These are phyloP conservation scores for Elongisporangium prolatum DNA, from an alignment of 352 stramenopile species.

Conservation along the genomic window DNA sequence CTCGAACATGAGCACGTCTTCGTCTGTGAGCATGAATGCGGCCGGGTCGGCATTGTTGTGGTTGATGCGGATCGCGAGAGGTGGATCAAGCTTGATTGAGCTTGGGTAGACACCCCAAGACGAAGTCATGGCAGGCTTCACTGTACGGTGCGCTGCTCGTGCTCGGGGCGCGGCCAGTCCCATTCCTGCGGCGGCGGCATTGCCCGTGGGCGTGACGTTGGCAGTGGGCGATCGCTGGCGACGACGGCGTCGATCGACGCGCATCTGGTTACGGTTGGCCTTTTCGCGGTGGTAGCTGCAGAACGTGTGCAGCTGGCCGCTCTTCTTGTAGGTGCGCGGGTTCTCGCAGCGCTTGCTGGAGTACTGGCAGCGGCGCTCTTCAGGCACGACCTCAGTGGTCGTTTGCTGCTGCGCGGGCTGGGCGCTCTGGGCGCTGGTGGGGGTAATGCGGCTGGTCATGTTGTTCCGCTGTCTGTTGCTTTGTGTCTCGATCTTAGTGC, in stretches of 20 bases:
- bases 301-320: conserved; percentile 65
- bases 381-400: conserved; percentile 15
- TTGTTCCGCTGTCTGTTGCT: neutral
- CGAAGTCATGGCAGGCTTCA: neutral
- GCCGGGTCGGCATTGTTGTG: neutral
- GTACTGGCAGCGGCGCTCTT: conserved; percentile 59
- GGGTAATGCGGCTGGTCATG: neutral
- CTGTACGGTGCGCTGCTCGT: neutral
- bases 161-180: neutral
- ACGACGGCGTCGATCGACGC: conserved; percentile 50
- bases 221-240: neutral
- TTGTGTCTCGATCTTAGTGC: neutral
- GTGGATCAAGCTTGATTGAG: neutral
- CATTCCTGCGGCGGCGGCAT: neutral
- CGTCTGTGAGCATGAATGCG: neutral
- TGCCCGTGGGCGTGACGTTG: neutral
- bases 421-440: neutral
- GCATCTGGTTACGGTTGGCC: conserved; percentile 74
- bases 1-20: neutral
- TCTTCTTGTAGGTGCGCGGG: conserved; percentile 55
- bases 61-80: neutral
- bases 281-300: conserved; percentile 67
- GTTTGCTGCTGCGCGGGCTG: neutral
- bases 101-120: neutral
- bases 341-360: conserved; percentile 65